Percentiles rank a stretch among this genome's conserved stretches.
These are phyloP conservation scores for Rhizophagus sp. DNA, from an alignment of 192 early-diverging fungal genomes.

Conservation along the genomic window DNA sequence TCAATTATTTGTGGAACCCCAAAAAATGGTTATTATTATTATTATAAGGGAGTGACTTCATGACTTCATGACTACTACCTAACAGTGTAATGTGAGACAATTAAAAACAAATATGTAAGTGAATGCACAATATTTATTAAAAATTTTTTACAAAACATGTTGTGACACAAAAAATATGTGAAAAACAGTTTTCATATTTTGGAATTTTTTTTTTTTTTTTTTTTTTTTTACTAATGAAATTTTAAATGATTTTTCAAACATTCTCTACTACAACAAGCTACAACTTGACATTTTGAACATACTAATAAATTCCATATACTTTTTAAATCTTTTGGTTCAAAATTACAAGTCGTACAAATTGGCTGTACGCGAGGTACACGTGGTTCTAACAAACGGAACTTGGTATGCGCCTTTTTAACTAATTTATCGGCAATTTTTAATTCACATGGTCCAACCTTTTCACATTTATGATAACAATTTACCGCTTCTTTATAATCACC, in stretches of 20 bases:
- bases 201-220: too few species aligned
- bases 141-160: too few species aligned
- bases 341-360: background rate
- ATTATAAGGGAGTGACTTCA: too few species aligned
- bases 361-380: background rate
- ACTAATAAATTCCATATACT: constrained; percentile 18
- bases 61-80: too few species aligned
- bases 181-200: too few species aligned
- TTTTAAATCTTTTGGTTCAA: background rate
- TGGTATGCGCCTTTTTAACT: constrained; percentile 12
- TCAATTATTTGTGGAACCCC: too few species aligned
- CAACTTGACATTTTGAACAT: constrained; percentile 25
- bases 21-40: too few species aligned
- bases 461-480: constrained; percentile 1
- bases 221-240: background rate
- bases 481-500: background rate
- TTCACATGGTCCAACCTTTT: background rate
- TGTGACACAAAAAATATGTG: too few species aligned
- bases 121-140: too few species aligned
- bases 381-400: constrained; percentile 4
- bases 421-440: background rate
- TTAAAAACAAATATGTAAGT: too few species aligned
- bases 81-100: too few species aligned
- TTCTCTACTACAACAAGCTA: constrained; percentile 12
- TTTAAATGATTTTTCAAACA: background rate